phyloP scores from a whole-genome alignment of 176 grass and related monocot genomes.

The Rhynchospora tenuis region DNA sequence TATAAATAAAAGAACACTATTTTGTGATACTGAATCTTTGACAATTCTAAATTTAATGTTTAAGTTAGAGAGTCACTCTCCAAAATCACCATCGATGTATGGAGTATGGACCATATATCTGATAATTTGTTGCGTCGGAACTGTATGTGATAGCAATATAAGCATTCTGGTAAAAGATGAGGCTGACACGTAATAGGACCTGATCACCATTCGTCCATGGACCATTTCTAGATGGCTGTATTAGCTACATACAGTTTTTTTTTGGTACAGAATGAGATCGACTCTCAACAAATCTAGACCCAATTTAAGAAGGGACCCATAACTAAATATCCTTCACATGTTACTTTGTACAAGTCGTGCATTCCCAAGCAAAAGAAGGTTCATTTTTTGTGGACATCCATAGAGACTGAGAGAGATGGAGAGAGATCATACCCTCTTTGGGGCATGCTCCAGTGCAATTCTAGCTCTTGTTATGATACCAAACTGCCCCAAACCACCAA shows the following conservation, averaged over 20 bases:
- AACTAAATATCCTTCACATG: conserved; percentile 23
- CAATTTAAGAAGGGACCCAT: not conserved
- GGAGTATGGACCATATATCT: conserved; percentile 6
- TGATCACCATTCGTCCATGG: not conserved
- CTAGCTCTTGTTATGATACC: conserved; percentile 90
- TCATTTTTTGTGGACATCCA: not conserved
- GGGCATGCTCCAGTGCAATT: conserved; percentile 87
- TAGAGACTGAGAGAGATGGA: conserved; percentile 9
- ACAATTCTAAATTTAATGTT: not conserved
- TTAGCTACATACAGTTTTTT: not conserved
- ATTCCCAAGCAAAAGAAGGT: not conserved
- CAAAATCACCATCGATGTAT: conserved; percentile 7
- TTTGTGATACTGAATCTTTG: conserved; percentile 3
- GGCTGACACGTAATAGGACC: not conserved
- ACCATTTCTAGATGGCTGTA: conserved; percentile 18
- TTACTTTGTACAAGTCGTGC: not conserved
- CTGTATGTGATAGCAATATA: not conserved
- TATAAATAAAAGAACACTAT: not conserved
- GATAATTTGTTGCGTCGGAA: not conserved
- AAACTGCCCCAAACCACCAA: conserved; percentile 84
- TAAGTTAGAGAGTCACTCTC: conserved; percentile 7
- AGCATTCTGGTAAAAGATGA: not conserved
- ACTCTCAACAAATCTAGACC: conserved; percentile 19
- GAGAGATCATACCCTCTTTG: conserved; percentile 46
- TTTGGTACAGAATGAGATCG: conserved; percentile 8